phyloP scores from a whole-genome alignment of 2,329 filamentous ascomycete species.

The Xylariaceae sp. region DNA sequence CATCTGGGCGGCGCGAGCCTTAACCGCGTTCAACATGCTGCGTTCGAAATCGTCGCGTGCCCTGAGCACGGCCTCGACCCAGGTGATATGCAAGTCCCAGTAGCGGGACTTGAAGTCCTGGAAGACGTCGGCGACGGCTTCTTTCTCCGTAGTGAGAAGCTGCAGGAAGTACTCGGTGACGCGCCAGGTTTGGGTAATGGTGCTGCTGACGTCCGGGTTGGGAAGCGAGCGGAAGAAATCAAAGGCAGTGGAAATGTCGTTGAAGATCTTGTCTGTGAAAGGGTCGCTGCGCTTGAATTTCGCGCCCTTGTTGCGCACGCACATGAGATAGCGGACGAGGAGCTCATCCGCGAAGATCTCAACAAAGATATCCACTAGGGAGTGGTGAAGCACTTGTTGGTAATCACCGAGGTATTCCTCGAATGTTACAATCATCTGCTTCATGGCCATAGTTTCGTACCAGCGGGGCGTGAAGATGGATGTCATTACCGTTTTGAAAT shows the following conservation, averaged over 20 bases:
- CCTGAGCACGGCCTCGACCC: conserved; percentile 89
- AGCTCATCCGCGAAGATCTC: conserved; percentile 92
- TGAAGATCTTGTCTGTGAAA: conserved; percentile 88
- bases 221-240: conserved; percentile 75
- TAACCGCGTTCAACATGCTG: conserved; percentile 80
- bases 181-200: conserved; percentile 88
- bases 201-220: conserved; percentile 61
- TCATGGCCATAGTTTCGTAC: conserved; percentile 84
- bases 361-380: conserved; percentile 82
- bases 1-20: conserved; percentile 80
- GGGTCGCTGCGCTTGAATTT: conserved; percentile 84
- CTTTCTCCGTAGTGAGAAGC: conserved; percentile 71
- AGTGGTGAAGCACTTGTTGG: conserved; percentile 74
- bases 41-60: conserved; percentile 90
- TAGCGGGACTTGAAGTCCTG: conserved; percentile 77
- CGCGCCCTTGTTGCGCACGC: conserved; percentile 82
- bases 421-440: conserved; percentile 89
- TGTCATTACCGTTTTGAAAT: conserved; percentile 76
- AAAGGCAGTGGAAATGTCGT: conserved; percentile 86
- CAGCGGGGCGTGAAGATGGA: conserved; percentile 89
- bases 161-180: conserved; percentile 79
- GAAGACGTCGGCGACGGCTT: conserved; percentile 70
- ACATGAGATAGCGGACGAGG: conserved; percentile 74
- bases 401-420: conserved; percentile 94
- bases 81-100: conserved; percentile 90